These are phyloP conservation scores for Aspergillus coremiiformis DNA, from an alignment of 495 filamentous ascomycete species.

Conservation along the genomic window DNA sequence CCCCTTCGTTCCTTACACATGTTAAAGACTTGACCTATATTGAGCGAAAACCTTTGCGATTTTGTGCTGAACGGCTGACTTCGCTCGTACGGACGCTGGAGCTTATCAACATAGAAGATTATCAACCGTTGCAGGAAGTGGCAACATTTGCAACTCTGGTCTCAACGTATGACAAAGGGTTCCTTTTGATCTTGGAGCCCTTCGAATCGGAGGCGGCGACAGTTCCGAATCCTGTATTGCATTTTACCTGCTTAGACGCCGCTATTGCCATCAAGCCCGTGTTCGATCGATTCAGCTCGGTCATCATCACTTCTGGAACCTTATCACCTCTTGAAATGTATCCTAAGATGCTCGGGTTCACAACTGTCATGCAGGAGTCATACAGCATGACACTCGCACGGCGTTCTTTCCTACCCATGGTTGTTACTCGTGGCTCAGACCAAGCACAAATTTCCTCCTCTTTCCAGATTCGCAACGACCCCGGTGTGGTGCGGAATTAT, in stretches of 20 bases:
- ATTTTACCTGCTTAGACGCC: constrained; percentile 95
- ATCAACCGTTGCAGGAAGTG: constrained; percentile 93
- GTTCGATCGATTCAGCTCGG: constrained; percentile 93
- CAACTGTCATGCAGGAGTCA: constrained; percentile 86
- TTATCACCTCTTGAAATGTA: constrained; percentile 98
- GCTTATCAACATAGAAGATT: constrained; percentile 96
- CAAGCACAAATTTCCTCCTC: constrained; percentile 84
- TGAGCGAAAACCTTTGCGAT: constrained; percentile 90
- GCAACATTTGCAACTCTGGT: constrained; percentile 98
- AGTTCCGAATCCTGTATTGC: constrained; percentile 89
- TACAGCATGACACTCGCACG: constrained; percentile 95
- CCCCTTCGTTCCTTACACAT: constrained; percentile 86
- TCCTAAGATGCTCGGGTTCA: constrained; percentile 94
- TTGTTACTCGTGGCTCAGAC: constrained; percentile 91
- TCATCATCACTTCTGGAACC: constrained; percentile 97
- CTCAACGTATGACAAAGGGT: constrained; percentile 95
- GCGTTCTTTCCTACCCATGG: constrained; percentile 94
- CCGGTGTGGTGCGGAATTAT: constrained; percentile 89
- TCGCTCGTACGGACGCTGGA: constrained; percentile 94
- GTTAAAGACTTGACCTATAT: constrained; percentile 95
- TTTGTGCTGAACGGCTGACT: constrained; percentile 91
- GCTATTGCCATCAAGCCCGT: constrained; percentile 98
- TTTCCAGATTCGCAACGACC: constrained; percentile 93
- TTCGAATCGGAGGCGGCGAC: constrained; percentile 94
- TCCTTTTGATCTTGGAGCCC: constrained; percentile 90